Evolutionary conservation across 2,329 filamentous ascomycete genomes (phyloP), one percentile per base, ranked within the genome.

Genomic region (Neospermospora avenae): DNA sequence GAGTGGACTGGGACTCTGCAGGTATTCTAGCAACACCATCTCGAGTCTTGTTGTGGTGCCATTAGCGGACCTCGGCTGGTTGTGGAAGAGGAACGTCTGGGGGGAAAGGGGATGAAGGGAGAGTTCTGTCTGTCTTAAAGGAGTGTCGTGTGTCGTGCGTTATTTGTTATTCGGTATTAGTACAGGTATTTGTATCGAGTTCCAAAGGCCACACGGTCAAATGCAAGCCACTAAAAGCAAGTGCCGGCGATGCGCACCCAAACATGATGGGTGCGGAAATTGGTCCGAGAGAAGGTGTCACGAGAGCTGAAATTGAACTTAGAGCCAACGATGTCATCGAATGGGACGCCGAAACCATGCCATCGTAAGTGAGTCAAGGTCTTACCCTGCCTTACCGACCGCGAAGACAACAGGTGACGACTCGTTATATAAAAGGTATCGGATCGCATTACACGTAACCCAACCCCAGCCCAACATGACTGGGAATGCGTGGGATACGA

Each of bases 1-100:
- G 37, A 63, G 61, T 24, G 60, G 37, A 51, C 63, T 48, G 20
- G 63, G 51, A 46, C 65, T 60, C 41, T 63, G 67, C 34, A 68
- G 62, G 59, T 68, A 68, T 65, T 65, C 68, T 60, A 70, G 61
- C 59, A 68, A 63, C 49, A 69, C 64, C 68, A 71, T 71, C 14
- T 57, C 68, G 62, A 55, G 46, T 59, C 34, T 60, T 44, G 35
- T 37, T 46, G 42, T 28, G 49, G 59, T 57, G 63, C 65, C 66
- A 68, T 68, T 60, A 61, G 66, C 57, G 45, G 49, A 39, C 58
- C 41, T 56, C 31, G 48, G 34, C 4, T 8, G 39, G 39, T 18
- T 42, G 18, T 8, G 28, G 3, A 42, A 42, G n/a, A 3, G 39
- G n/a, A 20, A n/a, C 14, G 16, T 42, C 39, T 41, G 39, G 14